Percentiles rank a stretch among this genome's conserved stretches.
These are phyloP conservation scores for Tolypocladium sp. DNA, from an alignment of 2,329 filamentous ascomycete species.

Conservation along the genomic window DNA sequence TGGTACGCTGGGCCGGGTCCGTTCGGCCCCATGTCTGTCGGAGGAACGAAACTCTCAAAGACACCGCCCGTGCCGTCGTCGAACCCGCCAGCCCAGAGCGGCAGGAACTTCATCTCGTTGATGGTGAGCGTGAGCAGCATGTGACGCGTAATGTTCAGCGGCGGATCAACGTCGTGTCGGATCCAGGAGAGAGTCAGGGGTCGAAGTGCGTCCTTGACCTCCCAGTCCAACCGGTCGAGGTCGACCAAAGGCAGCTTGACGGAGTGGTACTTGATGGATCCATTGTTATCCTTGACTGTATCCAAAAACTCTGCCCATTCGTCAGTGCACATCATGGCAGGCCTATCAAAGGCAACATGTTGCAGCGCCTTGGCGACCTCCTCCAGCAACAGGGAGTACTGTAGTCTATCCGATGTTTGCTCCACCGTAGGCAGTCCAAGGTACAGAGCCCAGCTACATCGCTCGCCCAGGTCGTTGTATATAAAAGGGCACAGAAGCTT, in stretches of 20 bases:
- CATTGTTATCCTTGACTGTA: not conserved
- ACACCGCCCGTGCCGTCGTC: constrained; percentile 44
- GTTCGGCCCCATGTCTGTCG: constrained; percentile 32
- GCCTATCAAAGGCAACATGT: not conserved
- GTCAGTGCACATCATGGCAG: not conserved
- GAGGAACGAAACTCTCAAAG: constrained; percentile 31
- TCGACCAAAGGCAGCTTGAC: constrained; percentile 9
- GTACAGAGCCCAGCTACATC: constrained; percentile 1
- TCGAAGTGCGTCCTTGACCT: constrained; percentile 11
- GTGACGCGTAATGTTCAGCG: constrained; percentile 29
- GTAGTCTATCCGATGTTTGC: too few species aligned
- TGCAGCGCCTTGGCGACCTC: not conserved
- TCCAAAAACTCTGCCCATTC: not conserved
- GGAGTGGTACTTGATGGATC: not conserved
- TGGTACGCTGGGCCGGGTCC: constrained; percentile 38
- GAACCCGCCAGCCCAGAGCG: constrained; percentile 53
- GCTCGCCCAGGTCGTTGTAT: constrained; percentile 18
- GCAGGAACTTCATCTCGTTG: constrained; percentile 52
- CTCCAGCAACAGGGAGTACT: not conserved
- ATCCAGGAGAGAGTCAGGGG: constrained; percentile 15
- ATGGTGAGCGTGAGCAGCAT: constrained; percentile 43
- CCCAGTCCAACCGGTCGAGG: constrained; percentile 11
- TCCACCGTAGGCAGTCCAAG: too few species aligned
- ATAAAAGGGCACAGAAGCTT: constrained; percentile 20
- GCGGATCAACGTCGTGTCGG: constrained; percentile 20